Evolutionary conservation across 108 stramenopile species (phyloP), one percentile per base, ranked within the genome.

Genomic region (Skeletonema tropicum): DNA sequence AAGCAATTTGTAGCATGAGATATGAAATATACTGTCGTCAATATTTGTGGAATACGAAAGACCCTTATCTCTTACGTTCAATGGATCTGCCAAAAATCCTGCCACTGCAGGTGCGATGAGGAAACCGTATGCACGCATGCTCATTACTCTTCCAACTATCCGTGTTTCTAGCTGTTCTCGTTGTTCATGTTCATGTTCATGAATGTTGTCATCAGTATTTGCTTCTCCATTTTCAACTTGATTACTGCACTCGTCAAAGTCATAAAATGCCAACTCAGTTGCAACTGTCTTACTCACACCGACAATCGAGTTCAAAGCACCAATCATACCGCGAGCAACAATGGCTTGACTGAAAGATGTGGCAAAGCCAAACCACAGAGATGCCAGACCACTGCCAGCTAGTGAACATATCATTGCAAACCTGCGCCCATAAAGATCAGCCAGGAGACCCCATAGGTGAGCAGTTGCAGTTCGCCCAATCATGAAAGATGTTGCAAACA

Each of bases 401-500:
- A 88, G 57, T 6, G 86, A 84, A 5, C 48, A n/a, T 9, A 75
- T 57, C 39, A 92, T 59, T 0, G 87, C 87, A 57, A 88, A 75
- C 11, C 63, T 76, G 0, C 92, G 88, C 6, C 92, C 92, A 66
- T 90, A 88, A 38, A 62, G 39, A 85, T 92, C 92, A 11, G 87
- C 87, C 10, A 77, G 36, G 38, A 66, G 66, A 6, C 88, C 92
- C 89, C 89, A 92, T 11, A 55, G 58, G 76, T 82, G 88, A 5
- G 86, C 63, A 2, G 76, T 81, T 10, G 76, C 66, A 2, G 84
- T 70, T 48, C 91, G 29, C n/a, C 91, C 91, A 32, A 79, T 72
- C 88, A 89, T 92, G 71, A 92, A 92, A 19, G 87, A 82, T 0
- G 84, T 83, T 2, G 92, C 86, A 14, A 92, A 48, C 15, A 90